These are phyloP conservation scores for Kazachstania sp. DNA, from an alignment of 1,139 yeast genomes.

Conservation along the genomic window DNA sequence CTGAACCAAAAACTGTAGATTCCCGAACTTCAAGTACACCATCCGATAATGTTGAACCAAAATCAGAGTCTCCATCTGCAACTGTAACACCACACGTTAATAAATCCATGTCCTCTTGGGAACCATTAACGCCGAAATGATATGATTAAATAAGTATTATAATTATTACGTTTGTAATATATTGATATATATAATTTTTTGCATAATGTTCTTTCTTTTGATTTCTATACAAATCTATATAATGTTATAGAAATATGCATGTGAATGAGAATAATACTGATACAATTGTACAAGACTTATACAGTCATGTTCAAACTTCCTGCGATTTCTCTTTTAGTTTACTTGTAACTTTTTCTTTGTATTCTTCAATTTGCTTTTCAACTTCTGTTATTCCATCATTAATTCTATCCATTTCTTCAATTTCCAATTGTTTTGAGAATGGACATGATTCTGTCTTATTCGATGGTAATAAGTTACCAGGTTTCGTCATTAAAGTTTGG, in stretches of 20 bases:
- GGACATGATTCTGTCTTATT: conserved; percentile 39
- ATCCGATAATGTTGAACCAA: neutral
- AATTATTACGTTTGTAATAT: neutral
- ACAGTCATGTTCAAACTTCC: neutral
- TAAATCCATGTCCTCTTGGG: conserved; percentile 46
- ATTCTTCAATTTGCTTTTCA: conserved; percentile 44
- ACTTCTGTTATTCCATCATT: conserved; percentile 42
- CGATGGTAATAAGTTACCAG: conserved; percentile 67
- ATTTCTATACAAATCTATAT: neutral
- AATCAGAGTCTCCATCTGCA: neutral
- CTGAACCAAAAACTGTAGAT: no score
- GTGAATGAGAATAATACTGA: conserved; percentile 9
- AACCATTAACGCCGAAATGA: conserved; percentile 47
- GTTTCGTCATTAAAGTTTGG: conserved; percentile 58
- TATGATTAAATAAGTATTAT: neutral
- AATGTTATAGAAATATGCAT: neutral
- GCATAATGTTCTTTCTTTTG: neutral
- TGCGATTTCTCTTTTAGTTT: conserved; percentile 33
- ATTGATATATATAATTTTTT: no score
- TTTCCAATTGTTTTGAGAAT: conserved; percentile 53
- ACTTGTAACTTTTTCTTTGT: conserved; percentile 43
- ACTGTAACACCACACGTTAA: conserved; percentile 5
- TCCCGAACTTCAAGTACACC: neutral
- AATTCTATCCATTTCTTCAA: conserved; percentile 45
- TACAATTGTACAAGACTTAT: neutral